phyloP scores from a whole-genome alignment of 192 early-diverging fungal genomes.

The Coemansia erecta region DNA sequence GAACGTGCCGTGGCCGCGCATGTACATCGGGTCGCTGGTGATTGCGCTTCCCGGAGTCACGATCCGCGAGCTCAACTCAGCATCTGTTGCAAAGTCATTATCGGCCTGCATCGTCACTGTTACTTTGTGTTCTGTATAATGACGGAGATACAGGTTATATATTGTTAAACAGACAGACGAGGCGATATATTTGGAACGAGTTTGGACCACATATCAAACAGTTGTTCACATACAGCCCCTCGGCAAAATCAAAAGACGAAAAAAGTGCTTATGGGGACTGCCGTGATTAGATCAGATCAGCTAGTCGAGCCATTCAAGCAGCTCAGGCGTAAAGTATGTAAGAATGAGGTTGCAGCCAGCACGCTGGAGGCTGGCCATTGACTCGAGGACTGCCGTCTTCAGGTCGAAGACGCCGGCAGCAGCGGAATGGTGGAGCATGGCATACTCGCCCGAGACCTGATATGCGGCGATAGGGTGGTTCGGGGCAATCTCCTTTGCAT shows the following conservation, averaged over 20 bases:
- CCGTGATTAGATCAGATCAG: not conserved
- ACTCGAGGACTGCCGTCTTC: slow-evolving; percentile 82
- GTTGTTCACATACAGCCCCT: too few relatives aligned
- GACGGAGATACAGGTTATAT: not conserved
- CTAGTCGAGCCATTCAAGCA: slow-evolving; percentile 86
- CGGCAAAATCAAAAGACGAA: too few relatives aligned
- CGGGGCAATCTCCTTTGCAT: slow-evolving; percentile 68
- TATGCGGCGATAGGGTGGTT: slow-evolving; percentile 95
- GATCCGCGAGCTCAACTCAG: slow-evolving; percentile 29
- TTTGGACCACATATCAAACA: too few relatives aligned
- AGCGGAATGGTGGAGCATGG: slow-evolving; percentile 84
- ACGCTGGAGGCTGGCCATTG: slow-evolving; percentile 73
- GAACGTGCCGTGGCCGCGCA: slow-evolving; percentile 86
- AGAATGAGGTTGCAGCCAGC: slow-evolving; percentile 93
- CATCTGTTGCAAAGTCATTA: not conserved
- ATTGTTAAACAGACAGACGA: too few relatives aligned
- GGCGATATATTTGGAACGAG: too few relatives aligned
- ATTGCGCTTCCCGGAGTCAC: slow-evolving; percentile 47
- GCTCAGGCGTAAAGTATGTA: slow-evolving; percentile 93
- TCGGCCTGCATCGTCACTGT: slow-evolving; percentile 3
- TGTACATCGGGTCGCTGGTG: slow-evolving; percentile 42
- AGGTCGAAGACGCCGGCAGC: slow-evolving; percentile 80
- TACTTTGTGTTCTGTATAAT: not conserved
- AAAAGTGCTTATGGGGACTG: too few relatives aligned
- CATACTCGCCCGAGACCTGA: slow-evolving; percentile 89